Evolutionary conservation across 441 rosid species (phyloP), one percentile per base, ranked within the genome.

Genomic region (Croton laevigatus): DNA sequence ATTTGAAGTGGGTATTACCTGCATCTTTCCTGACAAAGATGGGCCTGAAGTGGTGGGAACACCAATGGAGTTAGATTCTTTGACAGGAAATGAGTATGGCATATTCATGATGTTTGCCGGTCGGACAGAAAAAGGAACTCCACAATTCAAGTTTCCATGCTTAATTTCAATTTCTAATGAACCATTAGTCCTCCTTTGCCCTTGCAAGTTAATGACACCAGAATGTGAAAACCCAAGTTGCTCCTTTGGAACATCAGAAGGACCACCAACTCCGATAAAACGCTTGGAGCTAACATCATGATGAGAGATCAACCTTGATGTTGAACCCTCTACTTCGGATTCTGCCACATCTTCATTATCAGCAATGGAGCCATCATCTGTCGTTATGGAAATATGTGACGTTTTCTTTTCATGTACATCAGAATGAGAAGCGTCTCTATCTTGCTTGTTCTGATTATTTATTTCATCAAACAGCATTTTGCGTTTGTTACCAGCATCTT

Each of bases 281-380:
- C 60, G 79, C 73, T 84, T 93, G 69, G 87, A 62, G 65, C 81
- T 79, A 77, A 87, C 85, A 73, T 82, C 85, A 69, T 74, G 80
- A 65, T 75, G 79, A 62, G 80, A 73, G 68, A 66, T 74, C 70
- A 80, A 23, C 79, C 80, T 81, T 52, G 91, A 87, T 59, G 88
- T 84, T 42, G 92, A 90, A 79, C 89, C 96, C 20, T 87, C 97
- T 53, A 85, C 89, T 81, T 89, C 98, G 68, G 97, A 94, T 75
- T 92, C 99, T 0, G 97, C 98, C 71, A 92, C 93, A 71, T 89
- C 96, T 85, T 94, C 99, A 71, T 92, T 89, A 71, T 92, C 97
- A 70, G 96, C 96, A 62, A 91, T 84, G 51, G 94, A 90, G 66
- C 91, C 96, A 72, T 92, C 96, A 53, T 86, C 94, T 14, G 94